Conservation (phyloP, 2,329 filamentous ascomycete genomes). For the Clarireedia homoeocarpa region DNA sequence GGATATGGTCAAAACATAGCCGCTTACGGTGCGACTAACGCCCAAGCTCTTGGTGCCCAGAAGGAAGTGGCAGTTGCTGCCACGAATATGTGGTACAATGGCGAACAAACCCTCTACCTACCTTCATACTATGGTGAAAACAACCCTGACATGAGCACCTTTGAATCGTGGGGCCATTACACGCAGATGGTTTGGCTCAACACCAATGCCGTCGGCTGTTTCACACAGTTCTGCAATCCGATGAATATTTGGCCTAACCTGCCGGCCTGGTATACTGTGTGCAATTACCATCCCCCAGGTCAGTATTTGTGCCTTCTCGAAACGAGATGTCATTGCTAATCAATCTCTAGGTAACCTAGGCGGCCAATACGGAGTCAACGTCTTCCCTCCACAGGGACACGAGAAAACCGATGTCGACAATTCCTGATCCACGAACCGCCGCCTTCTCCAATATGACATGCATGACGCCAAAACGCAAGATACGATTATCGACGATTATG, state of each 20-base stretch:
- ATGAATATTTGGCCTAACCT: constrained; percentile 33
- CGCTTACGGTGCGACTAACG: constrained; percentile 42
- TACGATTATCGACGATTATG: neutral
- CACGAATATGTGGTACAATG: constrained; percentile 84
- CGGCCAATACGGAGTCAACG: constrained; percentile 7
- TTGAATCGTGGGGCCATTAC: constrained; percentile 65
- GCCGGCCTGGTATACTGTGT: constrained; percentile 65
- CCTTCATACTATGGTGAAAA: constrained; percentile 47
- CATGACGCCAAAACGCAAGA: neutral
- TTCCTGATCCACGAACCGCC: neutral
- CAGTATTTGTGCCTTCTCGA: neutral
- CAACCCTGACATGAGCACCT: constrained; percentile 52
- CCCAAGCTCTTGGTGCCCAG: constrained; percentile 38
- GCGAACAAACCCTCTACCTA: constrained; percentile 54
- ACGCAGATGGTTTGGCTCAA: constrained; percentile 63
- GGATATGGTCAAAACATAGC: constrained; percentile 89
- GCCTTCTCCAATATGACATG: neutral
- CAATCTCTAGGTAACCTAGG: constrained; percentile 3
- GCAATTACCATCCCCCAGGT: constrained; percentile 59
- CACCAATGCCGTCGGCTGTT: constrained; percentile 55
- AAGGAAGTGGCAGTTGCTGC: constrained; percentile 56
- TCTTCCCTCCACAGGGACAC: constrained; percentile 6
- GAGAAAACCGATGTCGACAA: neutral
- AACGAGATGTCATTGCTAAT: neutral
- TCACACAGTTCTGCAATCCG: constrained; percentile 43